These are phyloP conservation scores for Taiozyma sp. DNA, from an alignment of 1,139 yeast genomes.

Conservation along the genomic window DNA sequence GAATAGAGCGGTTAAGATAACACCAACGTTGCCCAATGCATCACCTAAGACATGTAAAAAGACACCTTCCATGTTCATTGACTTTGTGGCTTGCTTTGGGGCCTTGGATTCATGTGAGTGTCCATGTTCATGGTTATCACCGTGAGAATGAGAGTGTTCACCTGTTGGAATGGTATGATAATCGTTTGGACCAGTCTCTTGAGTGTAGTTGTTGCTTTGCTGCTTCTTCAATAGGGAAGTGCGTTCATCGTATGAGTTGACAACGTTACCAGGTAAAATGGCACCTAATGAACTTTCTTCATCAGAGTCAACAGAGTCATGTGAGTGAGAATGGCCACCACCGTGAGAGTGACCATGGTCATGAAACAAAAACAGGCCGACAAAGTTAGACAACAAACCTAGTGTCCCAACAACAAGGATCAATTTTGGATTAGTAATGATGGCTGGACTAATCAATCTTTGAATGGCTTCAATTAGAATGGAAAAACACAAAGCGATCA, in stretches of 20 bases:
- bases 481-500: conserved; percentile 88
- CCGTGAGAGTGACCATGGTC: conserved; percentile 79
- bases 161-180: conserved; percentile 8
- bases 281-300: conserved; percentile 19
- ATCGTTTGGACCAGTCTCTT: conserved; percentile 9
- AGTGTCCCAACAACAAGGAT: conserved; percentile 78
- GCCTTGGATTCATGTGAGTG: conserved; percentile 10
- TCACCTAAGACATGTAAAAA: conserved; percentile 94
- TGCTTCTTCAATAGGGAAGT: conserved; percentile 10
- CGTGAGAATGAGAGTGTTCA: conserved; percentile 1
- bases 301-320: conserved; percentile 19
- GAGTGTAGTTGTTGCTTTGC: conserved; percentile 5
- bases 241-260: conserved; percentile 17
- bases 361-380: conserved; percentile 85
- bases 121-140: conserved; percentile 5
- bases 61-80: conserved; percentile 96
- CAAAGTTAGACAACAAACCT: conserved; percentile 76
- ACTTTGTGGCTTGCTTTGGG: conserved; percentile 37
- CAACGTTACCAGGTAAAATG: conserved; percentile 29
- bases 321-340: conserved; percentile 42
- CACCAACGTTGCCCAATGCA: conserved; percentile 94
- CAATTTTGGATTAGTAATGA: conserved; percentile 72
- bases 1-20: conserved; percentile 80
- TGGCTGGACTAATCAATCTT: conserved; percentile 78
- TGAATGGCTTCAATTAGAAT: conserved; percentile 92